phyloP scores from a whole-genome alignment of 768 basidiomycete genomes.

The Trametes sanguinea region DNA sequence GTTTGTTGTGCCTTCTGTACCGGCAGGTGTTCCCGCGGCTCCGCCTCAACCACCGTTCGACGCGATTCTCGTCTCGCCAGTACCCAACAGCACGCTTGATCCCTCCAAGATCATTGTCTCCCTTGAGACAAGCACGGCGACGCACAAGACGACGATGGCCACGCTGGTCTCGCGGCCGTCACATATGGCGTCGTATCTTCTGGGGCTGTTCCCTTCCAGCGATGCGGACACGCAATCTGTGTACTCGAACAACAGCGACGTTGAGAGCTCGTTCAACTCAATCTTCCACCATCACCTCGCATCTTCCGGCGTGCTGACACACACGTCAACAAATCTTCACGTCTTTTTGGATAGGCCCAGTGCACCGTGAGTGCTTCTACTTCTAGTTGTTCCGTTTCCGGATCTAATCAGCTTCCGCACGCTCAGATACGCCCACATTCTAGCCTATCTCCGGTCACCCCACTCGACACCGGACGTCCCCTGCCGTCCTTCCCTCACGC shows the following conservation, averaged over 20 bases:
- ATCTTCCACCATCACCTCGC: slow-evolving; percentile 65
- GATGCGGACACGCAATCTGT: slow-evolving; percentile 47
- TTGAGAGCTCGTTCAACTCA: slow-evolving; percentile 48
- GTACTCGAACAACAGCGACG: slow-evolving; percentile 57
- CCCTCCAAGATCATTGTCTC: slow-evolving; percentile 66
- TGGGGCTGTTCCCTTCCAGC: slow-evolving; percentile 32
- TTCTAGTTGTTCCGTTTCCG: neutral
- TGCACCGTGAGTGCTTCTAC: slow-evolving; percentile 60
- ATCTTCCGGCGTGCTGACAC: slow-evolving; percentile 55
- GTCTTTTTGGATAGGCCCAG: slow-evolving; percentile 82
- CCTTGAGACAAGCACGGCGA: slow-evolving; percentile 71
- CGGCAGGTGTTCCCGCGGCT: slow-evolving; percentile 45
- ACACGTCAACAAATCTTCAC: slow-evolving; percentile 53
- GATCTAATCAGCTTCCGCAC: neutral
- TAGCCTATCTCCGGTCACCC: slow-evolving; percentile 69
- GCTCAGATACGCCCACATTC: slow-evolving; percentile 66
- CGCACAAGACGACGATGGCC: slow-evolving; percentile 63
- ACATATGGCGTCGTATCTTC: slow-evolving; percentile 48
- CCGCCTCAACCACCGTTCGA: slow-evolving; percentile 60
- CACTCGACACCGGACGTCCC: slow-evolving; percentile 44
- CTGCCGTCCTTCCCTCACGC: slow-evolving; percentile 62
- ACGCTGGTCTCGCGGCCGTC: slow-evolving; percentile 74
- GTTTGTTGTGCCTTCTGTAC: slow-evolving; percentile 51
- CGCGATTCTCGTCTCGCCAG: slow-evolving; percentile 55
- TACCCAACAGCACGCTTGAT: slow-evolving; percentile 51